These are phyloP conservation scores for Geotrichum fermentans DNA, from an alignment of 1,139 yeast species.

Conservation along the genomic window DNA sequence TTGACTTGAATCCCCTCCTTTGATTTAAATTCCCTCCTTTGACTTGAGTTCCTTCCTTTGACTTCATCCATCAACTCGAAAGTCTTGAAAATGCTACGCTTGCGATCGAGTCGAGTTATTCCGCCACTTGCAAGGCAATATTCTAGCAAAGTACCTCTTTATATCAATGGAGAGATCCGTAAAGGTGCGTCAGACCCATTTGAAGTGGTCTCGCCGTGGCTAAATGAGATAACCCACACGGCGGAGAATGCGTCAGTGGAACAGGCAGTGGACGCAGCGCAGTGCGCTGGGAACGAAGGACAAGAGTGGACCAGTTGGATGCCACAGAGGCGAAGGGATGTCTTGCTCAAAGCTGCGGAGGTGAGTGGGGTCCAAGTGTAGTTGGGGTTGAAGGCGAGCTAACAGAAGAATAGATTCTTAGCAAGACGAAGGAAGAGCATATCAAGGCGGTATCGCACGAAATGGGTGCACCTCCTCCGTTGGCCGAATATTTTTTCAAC, in stretches of 20 bases:
- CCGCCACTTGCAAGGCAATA: not conserved
- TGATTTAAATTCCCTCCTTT: too few species aligned
- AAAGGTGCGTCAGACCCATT: not conserved
- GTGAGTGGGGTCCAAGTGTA: not conserved
- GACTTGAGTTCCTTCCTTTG: too few species aligned
- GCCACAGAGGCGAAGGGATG: constrained; percentile 8
- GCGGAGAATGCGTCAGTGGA: constrained; percentile 9
- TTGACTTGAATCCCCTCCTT: too few species aligned
- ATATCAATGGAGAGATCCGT: constrained; percentile 2
- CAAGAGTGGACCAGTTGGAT: constrained; percentile 4
- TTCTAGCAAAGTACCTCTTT: constrained; percentile 6
- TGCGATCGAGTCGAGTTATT: too few species aligned
- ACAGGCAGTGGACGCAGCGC: constrained; percentile 14
- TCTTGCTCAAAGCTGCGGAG: constrained; percentile 13
- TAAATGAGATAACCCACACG: not conserved
- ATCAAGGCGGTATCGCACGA: constrained; percentile 10
- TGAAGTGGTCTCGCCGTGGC: constrained; percentile 15
- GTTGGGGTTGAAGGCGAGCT: not conserved
- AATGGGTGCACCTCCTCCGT: constrained; percentile 15
- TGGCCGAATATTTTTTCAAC: constrained; percentile 12
- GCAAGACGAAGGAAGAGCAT: constrained; percentile 2
- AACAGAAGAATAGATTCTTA: not conserved
- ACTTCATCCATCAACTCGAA: too few species aligned
- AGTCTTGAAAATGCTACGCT: too few species aligned
- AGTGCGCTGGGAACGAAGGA: constrained; percentile 5